Percentiles rank a stretch among this genome's conserved stretches.
phyloP scores from a whole-genome alignment of 768 basidiomycete species.

The Boletus huronensis region DNA sequence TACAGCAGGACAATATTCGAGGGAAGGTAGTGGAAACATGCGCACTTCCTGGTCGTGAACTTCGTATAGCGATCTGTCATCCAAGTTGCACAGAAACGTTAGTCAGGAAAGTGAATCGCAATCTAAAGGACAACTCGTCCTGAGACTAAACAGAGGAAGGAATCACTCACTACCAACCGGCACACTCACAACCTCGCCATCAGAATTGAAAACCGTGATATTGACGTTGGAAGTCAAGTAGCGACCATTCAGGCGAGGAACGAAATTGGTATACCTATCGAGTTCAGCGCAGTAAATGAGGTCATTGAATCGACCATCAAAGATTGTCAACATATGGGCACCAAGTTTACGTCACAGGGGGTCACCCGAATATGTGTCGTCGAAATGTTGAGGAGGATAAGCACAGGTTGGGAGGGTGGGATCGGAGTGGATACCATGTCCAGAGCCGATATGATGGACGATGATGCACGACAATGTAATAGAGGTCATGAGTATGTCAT shows the following conservation, averaged over 20 bases:
- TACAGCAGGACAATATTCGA: no score
- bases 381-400: neutral
- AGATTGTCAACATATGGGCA: neutral
- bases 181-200: conserved; percentile 35
- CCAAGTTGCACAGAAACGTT: conserved; percentile 30
- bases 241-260: conserved; percentile 58
- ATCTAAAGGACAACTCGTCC: neutral
- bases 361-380: neutral
- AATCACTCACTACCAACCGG: conserved; percentile 43
- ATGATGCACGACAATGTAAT: neutral
- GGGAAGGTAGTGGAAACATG: neutral
- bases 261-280: conserved; percentile 60
- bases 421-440: conserved; percentile 1
- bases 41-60: conserved; percentile 71
- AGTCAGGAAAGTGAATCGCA: conserved; percentile 17
- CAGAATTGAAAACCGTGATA: conserved; percentile 59
- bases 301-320: neutral
- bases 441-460: neutral
- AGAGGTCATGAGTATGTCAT: neutral
- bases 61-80: conserved; percentile 56
- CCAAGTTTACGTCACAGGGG: neutral
- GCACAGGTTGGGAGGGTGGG: neutral
- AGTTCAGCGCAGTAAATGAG: neutral
- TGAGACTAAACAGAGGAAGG: neutral
- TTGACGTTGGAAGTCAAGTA: conserved; percentile 86